Evolutionary conservation across 2,329 filamentous ascomycete genomes (phyloP).

Genomic region (Fusarium solani-melongenae): DNA sequence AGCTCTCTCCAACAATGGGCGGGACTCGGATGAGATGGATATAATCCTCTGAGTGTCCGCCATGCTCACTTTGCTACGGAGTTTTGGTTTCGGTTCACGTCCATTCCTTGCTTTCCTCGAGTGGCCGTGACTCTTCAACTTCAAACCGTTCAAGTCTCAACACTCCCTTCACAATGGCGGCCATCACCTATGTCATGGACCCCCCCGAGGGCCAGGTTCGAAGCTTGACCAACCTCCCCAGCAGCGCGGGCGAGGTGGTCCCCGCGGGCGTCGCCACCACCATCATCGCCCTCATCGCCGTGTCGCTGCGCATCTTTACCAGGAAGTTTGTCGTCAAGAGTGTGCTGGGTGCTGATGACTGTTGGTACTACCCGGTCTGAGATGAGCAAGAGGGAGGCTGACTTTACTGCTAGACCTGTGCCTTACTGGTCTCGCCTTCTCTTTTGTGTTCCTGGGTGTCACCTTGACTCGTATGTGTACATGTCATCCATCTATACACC

Average conservation of each 20-base stretch:
- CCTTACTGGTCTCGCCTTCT: slow-evolving; percentile 37
- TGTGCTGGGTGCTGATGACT: slow-evolving; percentile 43
- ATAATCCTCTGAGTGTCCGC: slow-evolving; percentile 28
- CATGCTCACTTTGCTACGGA: background rate
- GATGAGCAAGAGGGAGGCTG: background rate
- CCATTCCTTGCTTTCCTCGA: slow-evolving; percentile 11
- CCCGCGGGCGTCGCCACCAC: slow-evolving; percentile 39
- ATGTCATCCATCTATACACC: rapidly evolving
- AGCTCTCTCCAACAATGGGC: background rate
- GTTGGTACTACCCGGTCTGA: slow-evolving; percentile 23
- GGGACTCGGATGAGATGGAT: slow-evolving; percentile 16
- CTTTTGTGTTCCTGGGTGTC: slow-evolving; percentile 38
- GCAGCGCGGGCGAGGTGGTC: slow-evolving; percentile 36
- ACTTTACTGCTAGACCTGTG: slow-evolving; percentile 37
- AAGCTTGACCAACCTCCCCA: slow-evolving; percentile 32
- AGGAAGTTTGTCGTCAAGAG: slow-evolving; percentile 44
- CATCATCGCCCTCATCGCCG: slow-evolving; percentile 34
- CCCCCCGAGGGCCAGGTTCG: slow-evolving; percentile 41
- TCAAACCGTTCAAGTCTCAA: background rate
- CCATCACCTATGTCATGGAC: slow-evolving; percentile 68
- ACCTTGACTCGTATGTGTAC: slow-evolving; percentile 36
- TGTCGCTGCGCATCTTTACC: slow-evolving; percentile 43
- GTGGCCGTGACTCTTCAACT: slow-evolving; percentile 16
- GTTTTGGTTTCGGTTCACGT: slow-evolving; percentile 6
- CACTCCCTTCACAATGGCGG: slow-evolving; percentile 52